Evolutionary conservation across 441 rosid genomes (phyloP).

Genomic region (Viola pubescens): DNA sequence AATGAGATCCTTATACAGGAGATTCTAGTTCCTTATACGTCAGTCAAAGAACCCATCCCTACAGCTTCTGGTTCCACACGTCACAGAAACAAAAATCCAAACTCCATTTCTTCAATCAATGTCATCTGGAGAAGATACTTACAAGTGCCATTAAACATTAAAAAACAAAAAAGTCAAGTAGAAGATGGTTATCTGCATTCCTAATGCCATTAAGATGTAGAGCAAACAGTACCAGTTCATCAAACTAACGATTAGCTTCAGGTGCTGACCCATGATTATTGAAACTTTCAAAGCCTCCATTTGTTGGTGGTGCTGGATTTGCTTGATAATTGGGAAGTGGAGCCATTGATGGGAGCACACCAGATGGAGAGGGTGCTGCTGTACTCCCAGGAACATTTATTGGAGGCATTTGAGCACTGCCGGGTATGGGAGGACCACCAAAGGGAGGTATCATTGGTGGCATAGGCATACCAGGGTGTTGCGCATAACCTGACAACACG

Average conservation of each 20-base stretch:
- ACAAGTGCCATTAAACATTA: neutral
- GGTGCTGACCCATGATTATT: slow-evolving; percentile 40
- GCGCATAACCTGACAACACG: slow-evolving; percentile 45
- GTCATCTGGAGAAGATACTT: neutral
- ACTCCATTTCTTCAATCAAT: neutral
- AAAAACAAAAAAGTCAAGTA: neutral
- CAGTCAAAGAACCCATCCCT: neutral
- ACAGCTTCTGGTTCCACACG: slow-evolving; percentile 4
- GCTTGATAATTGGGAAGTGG: slow-evolving; percentile 53
- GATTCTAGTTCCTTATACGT: neutral
- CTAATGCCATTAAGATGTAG: neutral
- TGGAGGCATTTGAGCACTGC: slow-evolving; percentile 66
- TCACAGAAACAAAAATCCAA: neutral
- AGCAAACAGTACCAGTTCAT: slow-evolving; percentile 16
- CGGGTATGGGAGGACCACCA: slow-evolving; percentile 73
- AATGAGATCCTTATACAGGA: neutral
- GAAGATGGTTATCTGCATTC: too few relatives aligned
- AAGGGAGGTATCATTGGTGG: slow-evolving; percentile 72
- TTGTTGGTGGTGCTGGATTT: slow-evolving; percentile 39
- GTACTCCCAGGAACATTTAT: slow-evolving; percentile 49
- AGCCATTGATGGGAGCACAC: slow-evolving; percentile 37
- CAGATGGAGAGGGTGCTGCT: slow-evolving; percentile 37
- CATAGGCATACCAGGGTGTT: slow-evolving; percentile 38
- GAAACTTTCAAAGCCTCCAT: slow-evolving; percentile 52
- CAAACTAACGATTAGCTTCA: slow-evolving; percentile 50